phyloP scores from a whole-genome alignment of 345 rosid species.

The Eucalyptus fibrosa region DNA sequence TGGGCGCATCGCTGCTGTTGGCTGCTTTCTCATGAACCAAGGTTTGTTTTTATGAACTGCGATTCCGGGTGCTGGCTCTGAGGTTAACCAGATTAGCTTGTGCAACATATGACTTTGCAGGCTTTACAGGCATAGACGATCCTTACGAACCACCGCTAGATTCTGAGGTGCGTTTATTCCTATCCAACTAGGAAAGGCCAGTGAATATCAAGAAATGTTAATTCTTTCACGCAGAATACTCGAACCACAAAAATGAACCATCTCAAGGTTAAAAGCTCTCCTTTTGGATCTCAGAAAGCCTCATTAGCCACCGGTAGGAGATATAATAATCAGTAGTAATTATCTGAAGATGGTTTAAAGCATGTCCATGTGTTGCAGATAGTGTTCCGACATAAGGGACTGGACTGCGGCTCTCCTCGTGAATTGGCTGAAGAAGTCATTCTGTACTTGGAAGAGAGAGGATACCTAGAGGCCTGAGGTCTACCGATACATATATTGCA shows the following conservation, averaged over 20 bases:
- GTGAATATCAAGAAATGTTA: not conserved
- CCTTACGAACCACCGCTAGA: slow-evolving; percentile 59
- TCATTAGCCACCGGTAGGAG: not conserved
- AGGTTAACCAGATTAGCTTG: not conserved
- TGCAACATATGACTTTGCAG: slow-evolving; percentile 8
- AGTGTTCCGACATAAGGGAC: slow-evolving; percentile 20
- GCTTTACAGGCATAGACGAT: slow-evolving; percentile 62
- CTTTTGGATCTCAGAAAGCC: not conserved
- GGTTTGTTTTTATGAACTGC: not conserved
- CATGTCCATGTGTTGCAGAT: slow-evolving; percentile 26
- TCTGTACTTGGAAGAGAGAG: slow-evolving; percentile 51
- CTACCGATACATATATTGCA: not conserved
- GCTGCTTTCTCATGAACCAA: not conserved
- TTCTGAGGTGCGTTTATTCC: slow-evolving; percentile 26
- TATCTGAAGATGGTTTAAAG: not conserved
- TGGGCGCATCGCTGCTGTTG: not conserved
- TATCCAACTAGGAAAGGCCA: not conserved
- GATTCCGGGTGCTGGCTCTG: not conserved
- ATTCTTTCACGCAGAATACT: not conserved
- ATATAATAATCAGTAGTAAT: not conserved
- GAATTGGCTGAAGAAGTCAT: slow-evolving; percentile 60
- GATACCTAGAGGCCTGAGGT: slow-evolving; percentile 36
- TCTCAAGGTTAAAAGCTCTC: not conserved
- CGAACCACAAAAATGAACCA: not conserved
- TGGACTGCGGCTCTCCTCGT: slow-evolving; percentile 19